Percentiles rank a stretch among this genome's conserved stretches.
Conservation (phyloP, 2,329 filamentous ascomycete species). For the Talaromyces verruculosus region DNA sequence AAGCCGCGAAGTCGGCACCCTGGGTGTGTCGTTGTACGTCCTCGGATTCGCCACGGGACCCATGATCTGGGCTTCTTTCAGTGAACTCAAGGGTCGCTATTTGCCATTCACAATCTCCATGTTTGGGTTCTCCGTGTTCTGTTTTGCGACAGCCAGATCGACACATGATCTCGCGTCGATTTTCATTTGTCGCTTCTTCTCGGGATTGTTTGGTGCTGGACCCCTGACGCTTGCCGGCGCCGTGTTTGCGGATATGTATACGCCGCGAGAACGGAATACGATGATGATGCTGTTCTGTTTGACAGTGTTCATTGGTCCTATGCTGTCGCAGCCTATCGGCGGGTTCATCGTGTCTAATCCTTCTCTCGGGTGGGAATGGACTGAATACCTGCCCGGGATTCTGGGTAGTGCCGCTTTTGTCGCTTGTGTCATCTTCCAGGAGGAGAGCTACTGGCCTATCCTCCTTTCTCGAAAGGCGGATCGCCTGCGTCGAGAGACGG, state of each 20-base stretch:
- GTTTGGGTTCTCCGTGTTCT: constrained; percentile 60
- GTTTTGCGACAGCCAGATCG: constrained; percentile 57
- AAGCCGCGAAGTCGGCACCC: constrained; percentile 48
- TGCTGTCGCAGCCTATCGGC: constrained; percentile 32
- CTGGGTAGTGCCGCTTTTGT: constrained; percentile 34
- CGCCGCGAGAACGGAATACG: constrained; percentile 56
- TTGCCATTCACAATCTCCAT: constrained; percentile 54
- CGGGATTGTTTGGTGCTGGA: constrained; percentile 62
- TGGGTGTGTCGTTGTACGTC: constrained; percentile 63
- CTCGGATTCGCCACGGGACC: constrained; percentile 61
- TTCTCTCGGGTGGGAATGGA: constrained; percentile 52
- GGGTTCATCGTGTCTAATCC: constrained; percentile 34
- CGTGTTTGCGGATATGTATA: constrained; percentile 66
- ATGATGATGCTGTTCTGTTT: constrained; percentile 55
- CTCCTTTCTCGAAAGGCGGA: constrained; percentile 44
- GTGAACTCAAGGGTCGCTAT: constrained; percentile 64
- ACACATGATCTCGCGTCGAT: constrained; percentile 50
- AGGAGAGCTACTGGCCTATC: constrained; percentile 48
- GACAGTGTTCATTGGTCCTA: constrained; percentile 50
- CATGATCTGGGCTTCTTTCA: constrained; percentile 58
- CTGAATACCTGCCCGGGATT: constrained; percentile 51
- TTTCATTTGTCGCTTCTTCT: constrained; percentile 62
- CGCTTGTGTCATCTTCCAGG: constrained; percentile 40
- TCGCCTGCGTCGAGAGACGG: constrained; percentile 44
- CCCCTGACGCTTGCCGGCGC: constrained; percentile 67